Evolutionary conservation across 106 monocot species (phyloP).

Genomic region (Dioscorea zingiberensis): DNA sequence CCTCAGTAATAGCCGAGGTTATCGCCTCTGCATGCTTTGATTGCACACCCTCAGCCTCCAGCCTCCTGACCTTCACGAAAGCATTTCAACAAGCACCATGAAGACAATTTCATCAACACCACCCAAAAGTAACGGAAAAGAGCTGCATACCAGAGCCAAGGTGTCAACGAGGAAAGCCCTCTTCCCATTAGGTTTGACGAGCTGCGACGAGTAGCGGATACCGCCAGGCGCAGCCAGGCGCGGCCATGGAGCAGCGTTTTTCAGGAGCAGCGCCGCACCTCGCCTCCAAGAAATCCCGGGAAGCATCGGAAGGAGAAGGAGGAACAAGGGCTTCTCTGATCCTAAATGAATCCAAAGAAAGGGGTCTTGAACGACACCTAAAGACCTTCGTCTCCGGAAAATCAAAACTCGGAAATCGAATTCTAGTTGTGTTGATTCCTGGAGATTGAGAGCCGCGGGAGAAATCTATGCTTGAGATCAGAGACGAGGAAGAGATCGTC

Average conservation of each 20-base stretch:
- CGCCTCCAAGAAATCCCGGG: no score
- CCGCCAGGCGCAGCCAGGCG: not conserved
- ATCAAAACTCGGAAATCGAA: no score
- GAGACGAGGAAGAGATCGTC: not conserved
- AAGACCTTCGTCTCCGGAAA: no score
- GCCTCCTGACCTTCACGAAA: slow-evolving; percentile 22
- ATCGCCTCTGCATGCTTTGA: slow-evolving; percentile 46
- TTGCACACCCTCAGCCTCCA: slow-evolving; percentile 32
- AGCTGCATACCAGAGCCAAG: slow-evolving; percentile 7
- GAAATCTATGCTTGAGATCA: not conserved
- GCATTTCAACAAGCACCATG: no score
- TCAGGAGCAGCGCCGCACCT: not conserved
- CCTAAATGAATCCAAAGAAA: no score
- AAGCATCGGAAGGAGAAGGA: no score
- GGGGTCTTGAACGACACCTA: no score
- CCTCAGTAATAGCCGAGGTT: slow-evolving; percentile 33
- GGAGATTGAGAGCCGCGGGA: no score
- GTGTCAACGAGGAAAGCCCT: slow-evolving; percentile 38
- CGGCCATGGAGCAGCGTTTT: not conserved
- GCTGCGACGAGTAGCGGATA: slow-evolving; percentile 6
- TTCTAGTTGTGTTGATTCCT: no score
- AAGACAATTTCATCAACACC: no score
- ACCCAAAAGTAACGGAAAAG: no score
- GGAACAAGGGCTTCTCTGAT: no score
- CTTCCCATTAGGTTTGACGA: slow-evolving; percentile 15